Evolutionary conservation across 2,329 filamentous ascomycete species (phyloP).

Genomic region (Exserohilum turcica): DNA sequence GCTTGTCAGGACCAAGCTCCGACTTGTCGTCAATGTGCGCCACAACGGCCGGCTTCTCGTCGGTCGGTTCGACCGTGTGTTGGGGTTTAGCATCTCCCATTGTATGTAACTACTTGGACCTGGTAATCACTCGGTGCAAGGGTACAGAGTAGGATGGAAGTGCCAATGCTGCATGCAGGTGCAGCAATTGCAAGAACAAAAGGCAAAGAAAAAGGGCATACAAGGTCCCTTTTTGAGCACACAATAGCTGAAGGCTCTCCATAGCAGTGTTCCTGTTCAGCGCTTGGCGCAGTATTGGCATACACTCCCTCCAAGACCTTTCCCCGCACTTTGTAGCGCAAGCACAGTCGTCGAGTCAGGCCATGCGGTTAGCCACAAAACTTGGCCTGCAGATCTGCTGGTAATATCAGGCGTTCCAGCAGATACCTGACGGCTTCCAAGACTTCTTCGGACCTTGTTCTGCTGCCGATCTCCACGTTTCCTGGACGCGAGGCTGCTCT

Average conservation of each 20-base stretch:
- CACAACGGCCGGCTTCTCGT: conserved; percentile 20
- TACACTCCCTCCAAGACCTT: conserved; percentile 22
- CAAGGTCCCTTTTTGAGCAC: background rate
- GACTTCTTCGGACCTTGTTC: conserved; percentile 7
- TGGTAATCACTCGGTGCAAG: background rate
- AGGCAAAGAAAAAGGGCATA: background rate
- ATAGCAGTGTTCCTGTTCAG: background rate
- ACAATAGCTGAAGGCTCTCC: background rate
- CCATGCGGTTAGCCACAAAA: background rate
- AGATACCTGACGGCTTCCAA: conserved; percentile 1
- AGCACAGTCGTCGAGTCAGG: background rate
- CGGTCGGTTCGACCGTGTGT: conserved; percentile 10
- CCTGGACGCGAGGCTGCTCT: background rate
- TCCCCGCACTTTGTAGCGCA: conserved; percentile 30
- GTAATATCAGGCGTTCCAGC: background rate
- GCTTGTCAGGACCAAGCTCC: conserved; percentile 24
- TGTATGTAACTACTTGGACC: background rate
- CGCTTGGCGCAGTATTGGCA: conserved; percentile 23
- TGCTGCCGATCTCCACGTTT: background rate
- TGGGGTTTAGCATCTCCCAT: conserved; percentile 14
- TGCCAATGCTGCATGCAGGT: background rate
- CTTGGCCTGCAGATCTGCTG: conserved; percentile 21
- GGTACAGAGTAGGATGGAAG: background rate
- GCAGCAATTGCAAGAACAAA: background rate
- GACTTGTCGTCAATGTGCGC: conserved; percentile 27